phyloP scores from a whole-genome alignment of 2,329 filamentous ascomycete species.

The Westerdykella sp. region DNA sequence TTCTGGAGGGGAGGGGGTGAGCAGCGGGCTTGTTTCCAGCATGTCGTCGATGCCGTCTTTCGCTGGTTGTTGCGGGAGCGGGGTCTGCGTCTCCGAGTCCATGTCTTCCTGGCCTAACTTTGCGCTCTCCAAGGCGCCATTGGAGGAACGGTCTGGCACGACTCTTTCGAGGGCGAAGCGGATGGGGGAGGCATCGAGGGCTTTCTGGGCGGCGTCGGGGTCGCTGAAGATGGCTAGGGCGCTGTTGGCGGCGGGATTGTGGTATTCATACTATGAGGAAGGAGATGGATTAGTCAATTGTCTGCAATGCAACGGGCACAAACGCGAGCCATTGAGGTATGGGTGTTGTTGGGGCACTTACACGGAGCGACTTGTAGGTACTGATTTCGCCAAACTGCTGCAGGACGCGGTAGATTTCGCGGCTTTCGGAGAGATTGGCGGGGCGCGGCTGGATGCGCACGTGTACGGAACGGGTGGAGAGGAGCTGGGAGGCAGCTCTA shows the following conservation, averaged over 20 bases:
- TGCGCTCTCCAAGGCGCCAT: conserved; percentile 1
- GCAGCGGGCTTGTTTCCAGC: conserved; percentile 21
- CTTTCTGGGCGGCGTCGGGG: conserved; percentile 35
- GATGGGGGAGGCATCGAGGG: conserved; percentile 42
- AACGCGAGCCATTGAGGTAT: neutral
- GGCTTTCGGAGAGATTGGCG: conserved; percentile 44
- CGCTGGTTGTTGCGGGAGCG: neutral
- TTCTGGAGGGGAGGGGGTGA: conserved; percentile 1
- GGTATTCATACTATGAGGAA: conserved; percentile 39
- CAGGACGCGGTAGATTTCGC: conserved; percentile 44
- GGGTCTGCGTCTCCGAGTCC: conserved; percentile 5
- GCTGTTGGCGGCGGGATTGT: conserved; percentile 38
- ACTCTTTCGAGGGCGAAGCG: conserved; percentile 41
- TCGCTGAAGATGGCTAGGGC: conserved; percentile 44
- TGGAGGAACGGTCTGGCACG: conserved; percentile 3
- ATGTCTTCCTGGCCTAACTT: conserved; percentile 9
- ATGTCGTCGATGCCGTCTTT: conserved; percentile 26
- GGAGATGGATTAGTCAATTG: neutral
- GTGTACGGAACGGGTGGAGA: conserved; percentile 42
- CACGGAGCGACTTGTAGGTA: conserved; percentile 42
- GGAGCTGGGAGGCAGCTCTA: conserved; percentile 16
- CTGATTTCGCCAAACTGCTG: conserved; percentile 46
- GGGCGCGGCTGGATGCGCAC: conserved; percentile 44
- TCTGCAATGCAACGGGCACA: neutral
- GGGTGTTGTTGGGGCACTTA: conserved; percentile 10